These are phyloP conservation scores for Cladosporium oxysporum DNA, from an alignment of 2,329 filamentous ascomycete genomes.

Conservation along the genomic window DNA sequence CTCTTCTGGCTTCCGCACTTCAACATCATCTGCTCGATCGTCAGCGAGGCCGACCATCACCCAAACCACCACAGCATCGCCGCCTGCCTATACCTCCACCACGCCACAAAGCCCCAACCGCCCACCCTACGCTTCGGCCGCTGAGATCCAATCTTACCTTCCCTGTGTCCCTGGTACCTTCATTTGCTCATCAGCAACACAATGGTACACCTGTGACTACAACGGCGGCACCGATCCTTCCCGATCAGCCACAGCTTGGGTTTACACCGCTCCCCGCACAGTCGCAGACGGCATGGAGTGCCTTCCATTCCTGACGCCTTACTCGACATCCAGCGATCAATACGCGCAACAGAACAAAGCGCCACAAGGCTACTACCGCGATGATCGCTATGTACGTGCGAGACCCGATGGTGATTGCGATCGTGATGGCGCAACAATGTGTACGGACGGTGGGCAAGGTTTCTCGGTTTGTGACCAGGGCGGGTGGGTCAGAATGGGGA, in stretches of 20 bases:
- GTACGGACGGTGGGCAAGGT: conserved; percentile 29
- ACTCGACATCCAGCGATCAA: conserved; percentile 22
- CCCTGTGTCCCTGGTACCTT: conserved; percentile 44
- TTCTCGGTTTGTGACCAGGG: conserved; percentile 37
- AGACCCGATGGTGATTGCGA: conserved; percentile 34
- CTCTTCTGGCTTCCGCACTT: conserved; percentile 20
- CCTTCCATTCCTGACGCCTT: conserved; percentile 35
- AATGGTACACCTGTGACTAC: conserved; percentile 42
- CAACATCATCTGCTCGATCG: conserved; percentile 12
- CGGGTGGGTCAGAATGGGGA: conserved; percentile 37
- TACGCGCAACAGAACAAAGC: conserved; percentile 33
- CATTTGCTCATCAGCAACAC: conserved; percentile 39
- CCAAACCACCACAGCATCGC: background rate
- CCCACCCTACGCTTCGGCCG: conserved; percentile 30
- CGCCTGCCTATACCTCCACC: conserved; percentile 13
- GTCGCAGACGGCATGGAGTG: conserved; percentile 42
- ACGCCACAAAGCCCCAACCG: conserved; percentile 21
- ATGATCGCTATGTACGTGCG: conserved; percentile 36
- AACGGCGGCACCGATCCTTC: conserved; percentile 27
- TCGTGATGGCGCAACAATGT: conserved; percentile 31
- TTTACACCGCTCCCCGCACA: conserved; percentile 35
- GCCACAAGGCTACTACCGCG: conserved; percentile 33
- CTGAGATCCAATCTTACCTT: conserved; percentile 35
- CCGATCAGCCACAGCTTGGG: conserved; percentile 28
- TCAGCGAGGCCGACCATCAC: background rate